Percentiles rank a stretch among this genome's conserved stretches.
Conservation (phyloP, 768 basidiomycete species). For the Mycena polygramma region DNA sequence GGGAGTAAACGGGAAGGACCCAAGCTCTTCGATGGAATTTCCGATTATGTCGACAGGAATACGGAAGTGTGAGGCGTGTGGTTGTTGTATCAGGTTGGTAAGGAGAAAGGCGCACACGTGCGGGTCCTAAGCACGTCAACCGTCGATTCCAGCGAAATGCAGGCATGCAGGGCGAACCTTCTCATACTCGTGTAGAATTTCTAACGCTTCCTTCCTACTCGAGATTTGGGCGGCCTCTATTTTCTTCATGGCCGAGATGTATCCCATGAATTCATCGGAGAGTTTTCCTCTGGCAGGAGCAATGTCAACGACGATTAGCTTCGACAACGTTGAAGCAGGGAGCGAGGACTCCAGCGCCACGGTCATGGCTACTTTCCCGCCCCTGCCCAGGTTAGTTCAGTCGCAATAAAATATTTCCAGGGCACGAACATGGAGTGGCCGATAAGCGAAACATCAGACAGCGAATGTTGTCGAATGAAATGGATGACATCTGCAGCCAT, state of each 20-base stretch:
- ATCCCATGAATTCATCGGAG: conserved; percentile 74
- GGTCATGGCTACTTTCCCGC: conserved; percentile 87
- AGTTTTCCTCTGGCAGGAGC: conserved; percentile 72
- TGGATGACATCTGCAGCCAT: conserved; percentile 86
- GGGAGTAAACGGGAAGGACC: conserved; percentile 81
- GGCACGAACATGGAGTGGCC: conserved; percentile 91
- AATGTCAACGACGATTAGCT: conserved; percentile 86
- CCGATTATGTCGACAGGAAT: conserved; percentile 79
- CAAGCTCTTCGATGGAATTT: conserved; percentile 72
- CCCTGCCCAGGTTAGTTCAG: conserved; percentile 61
- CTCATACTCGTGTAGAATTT: conserved; percentile 72
- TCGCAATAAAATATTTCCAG: neutral
- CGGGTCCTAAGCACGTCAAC: conserved; percentile 64
- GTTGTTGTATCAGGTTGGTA: conserved; percentile 76
- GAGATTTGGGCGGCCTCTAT: conserved; percentile 72
- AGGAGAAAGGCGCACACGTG: conserved; percentile 85
- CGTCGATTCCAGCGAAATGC: neutral
- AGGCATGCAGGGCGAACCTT: conserved; percentile 57
- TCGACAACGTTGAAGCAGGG: conserved; percentile 56
- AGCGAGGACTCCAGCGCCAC: conserved; percentile 66
- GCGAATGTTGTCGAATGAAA: conserved; percentile 68
- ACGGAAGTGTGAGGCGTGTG: conserved; percentile 64
- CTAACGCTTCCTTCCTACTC: conserved; percentile 78
- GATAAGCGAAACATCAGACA: conserved; percentile 77
- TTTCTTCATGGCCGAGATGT: conserved; percentile 80